Percentiles rank a stretch among this genome's conserved stretches.
phyloP scores from a whole-genome alignment of 192 early-diverging fungal genomes.

The Entophlyctis luteolus region DNA sequence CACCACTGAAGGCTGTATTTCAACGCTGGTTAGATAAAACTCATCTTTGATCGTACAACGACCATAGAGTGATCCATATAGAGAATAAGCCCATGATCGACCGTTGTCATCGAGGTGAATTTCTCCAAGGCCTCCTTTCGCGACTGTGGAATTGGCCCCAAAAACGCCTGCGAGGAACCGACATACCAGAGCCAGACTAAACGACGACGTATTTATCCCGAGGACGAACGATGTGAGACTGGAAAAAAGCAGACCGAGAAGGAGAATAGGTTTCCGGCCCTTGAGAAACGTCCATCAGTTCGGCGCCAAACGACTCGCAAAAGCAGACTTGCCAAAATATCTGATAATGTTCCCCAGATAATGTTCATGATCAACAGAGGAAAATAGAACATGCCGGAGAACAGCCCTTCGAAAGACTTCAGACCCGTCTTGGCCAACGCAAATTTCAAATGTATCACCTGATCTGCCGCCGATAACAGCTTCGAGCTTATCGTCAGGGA shows the following conservation, averaged over 20 bases:
- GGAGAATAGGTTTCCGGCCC: slow-evolving; percentile 19
- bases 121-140: slow-evolving; percentile 48
- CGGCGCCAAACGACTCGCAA: not conserved
- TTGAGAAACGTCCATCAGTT: not conserved
- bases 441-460: not conserved
- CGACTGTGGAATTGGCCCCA: slow-evolving; percentile 47
- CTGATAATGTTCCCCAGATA: slow-evolving; percentile 43
- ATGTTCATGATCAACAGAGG: slow-evolving; percentile 49
- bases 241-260: slow-evolving; percentile 9
- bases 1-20: slow-evolving; percentile 14
- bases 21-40: not conserved
- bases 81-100: slow-evolving; percentile 42
- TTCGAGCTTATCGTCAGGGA: not conserved
- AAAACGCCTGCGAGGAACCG: slow-evolving; percentile 47
- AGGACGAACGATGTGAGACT: slow-evolving; percentile 12
- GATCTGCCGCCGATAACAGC: not conserved
- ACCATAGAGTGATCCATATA: slow-evolving; percentile 45
- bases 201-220: slow-evolving; percentile 19
- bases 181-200: slow-evolving; percentile 21
- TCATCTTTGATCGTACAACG: not conserved
- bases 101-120: slow-evolving; percentile 24
- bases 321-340: slow-evolving; percentile 6
- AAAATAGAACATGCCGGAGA: slow-evolving; percentile 42
- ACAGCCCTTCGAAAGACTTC: slow-evolving; percentile 32
- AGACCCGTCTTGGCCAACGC: not conserved